Evolutionary conservation across 2,329 filamentous ascomycete genomes (phyloP).

Genomic region (Fusarium praegraminearum): DNA sequence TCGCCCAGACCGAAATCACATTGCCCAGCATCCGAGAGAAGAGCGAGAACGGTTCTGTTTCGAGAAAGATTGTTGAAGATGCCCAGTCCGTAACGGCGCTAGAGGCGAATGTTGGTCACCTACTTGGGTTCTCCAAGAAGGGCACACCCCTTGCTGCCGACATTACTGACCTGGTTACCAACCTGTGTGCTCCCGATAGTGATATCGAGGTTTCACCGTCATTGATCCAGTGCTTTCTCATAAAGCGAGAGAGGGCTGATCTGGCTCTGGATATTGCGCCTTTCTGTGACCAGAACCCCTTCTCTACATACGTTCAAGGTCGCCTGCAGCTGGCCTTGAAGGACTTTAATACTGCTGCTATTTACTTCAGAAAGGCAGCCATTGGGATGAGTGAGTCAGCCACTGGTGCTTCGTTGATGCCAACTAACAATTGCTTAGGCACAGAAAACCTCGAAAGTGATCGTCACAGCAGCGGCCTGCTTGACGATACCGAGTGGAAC

Average conservation of each 20-base stretch:
- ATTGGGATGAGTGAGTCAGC: conserved; percentile 80
- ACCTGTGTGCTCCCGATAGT: conserved; percentile 73
- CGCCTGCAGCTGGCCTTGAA: conserved; percentile 80
- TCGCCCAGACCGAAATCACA: conserved; percentile 69
- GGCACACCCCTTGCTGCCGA: conserved; percentile 67
- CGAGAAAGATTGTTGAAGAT: conserved; percentile 60
- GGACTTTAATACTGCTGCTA: conserved; percentile 78
- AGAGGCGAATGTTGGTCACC: conserved; percentile 70
- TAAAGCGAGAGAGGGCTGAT: conserved; percentile 70
- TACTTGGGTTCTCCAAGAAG: conserved; percentile 70
- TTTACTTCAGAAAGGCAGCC: conserved; percentile 84
- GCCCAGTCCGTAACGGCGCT: conserved; percentile 67
- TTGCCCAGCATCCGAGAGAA: conserved; percentile 60
- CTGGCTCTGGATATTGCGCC: conserved; percentile 68
- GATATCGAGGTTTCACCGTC: conserved; percentile 73
- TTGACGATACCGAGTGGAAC: conserved; percentile 81
- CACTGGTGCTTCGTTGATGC: neutral
- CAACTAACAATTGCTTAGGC: conserved; percentile 55
- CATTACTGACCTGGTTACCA: conserved; percentile 74
- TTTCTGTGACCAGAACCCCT: conserved; percentile 69
- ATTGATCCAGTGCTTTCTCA: conserved; percentile 71
- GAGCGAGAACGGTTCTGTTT: conserved; percentile 48
- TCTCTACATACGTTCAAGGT: conserved; percentile 85
- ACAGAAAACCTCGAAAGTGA: conserved; percentile 60
- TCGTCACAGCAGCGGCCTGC: conserved; percentile 72